Conservation (phyloP, 1,284 basidiomycete genomes). For the Pterula multifida region DNA sequence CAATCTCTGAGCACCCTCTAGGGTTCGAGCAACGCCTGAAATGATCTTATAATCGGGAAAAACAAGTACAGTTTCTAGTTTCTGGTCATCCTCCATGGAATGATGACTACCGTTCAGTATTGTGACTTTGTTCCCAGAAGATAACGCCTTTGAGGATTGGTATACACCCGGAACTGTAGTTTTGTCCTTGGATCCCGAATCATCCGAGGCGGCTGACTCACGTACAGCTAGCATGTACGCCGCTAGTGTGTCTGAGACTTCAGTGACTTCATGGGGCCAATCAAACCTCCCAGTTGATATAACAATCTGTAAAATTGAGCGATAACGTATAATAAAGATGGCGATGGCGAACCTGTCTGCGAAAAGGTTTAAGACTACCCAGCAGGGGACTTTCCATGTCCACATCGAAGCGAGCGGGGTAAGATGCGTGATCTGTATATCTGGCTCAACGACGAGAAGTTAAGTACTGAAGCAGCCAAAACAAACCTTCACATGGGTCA, state of each 20-base stretch:
- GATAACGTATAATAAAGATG: conserved; percentile 3
- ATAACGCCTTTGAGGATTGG: conserved; percentile 33
- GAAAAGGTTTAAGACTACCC: conserved; percentile 73
- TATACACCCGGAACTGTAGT: conserved; percentile 42
- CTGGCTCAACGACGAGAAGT: conserved; percentile 13
- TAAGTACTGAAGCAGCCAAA: conserved; percentile 10
- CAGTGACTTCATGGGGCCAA: conserved; percentile 72
- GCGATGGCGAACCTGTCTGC: conserved; percentile 47
- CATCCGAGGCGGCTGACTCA: conserved; percentile 14
- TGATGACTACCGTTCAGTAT: conserved; percentile 76
- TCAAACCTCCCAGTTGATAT: conserved; percentile 84
- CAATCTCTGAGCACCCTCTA: conserved; percentile 55
- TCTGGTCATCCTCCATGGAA: conserved; percentile 44
- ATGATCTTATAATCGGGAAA: conserved; percentile 87
- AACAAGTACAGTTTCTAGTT: conserved; percentile 66
- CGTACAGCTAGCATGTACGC: conserved; percentile 36
- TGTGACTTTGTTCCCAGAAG: conserved; percentile 32
- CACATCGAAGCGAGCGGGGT: conserved; percentile 57
- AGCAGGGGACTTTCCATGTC: conserved; percentile 74
- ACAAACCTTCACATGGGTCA: conserved; percentile 60
- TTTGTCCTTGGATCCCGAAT: conserved; percentile 15
- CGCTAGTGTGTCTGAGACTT: conserved; percentile 56
- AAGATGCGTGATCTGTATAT: conserved; percentile 56
- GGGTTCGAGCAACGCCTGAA: conserved; percentile 50
- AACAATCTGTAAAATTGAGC: conserved; percentile 39